These are phyloP conservation scores for Mycena galopus DNA, from an alignment of 768 basidiomycete species.

Conservation along the genomic window DNA sequence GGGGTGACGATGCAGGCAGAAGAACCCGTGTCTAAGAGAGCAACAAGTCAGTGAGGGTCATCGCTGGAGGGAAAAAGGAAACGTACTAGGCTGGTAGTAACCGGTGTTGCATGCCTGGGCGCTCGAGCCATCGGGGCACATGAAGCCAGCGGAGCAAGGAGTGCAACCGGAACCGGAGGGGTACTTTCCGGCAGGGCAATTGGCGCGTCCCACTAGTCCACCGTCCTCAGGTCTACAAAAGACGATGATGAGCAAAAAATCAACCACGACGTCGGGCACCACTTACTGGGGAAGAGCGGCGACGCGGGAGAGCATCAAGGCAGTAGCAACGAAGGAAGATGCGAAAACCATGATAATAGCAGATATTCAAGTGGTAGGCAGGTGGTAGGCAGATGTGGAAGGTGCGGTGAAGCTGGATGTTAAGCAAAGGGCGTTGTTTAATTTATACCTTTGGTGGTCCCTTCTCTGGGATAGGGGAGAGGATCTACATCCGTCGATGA, in stretches of 20 bases:
- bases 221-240: slow-evolving; percentile 2
- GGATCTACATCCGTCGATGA: not conserved
- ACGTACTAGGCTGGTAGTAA: slow-evolving; percentile 26
- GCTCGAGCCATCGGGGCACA: not conserved
- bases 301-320: slow-evolving; percentile 14
- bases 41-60: not conserved
- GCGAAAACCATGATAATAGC: slow-evolving; percentile 16
- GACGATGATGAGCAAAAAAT: not conserved
- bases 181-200: slow-evolving; percentile 2
- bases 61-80: not conserved
- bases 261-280: not conserved
- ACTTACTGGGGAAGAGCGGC: slow-evolving; percentile 23
- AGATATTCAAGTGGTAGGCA: not conserved
- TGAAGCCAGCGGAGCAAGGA: slow-evolving; percentile 4
- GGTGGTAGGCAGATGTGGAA: not conserved
- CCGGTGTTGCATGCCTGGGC: slow-evolving; percentile 10
- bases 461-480: not conserved
- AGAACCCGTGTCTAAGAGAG: not conserved
- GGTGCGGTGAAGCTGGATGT: not conserved
- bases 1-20: not conserved
- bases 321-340: not conserved
- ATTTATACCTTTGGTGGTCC: not conserved
- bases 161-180: not conserved
- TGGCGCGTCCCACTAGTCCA: not conserved
- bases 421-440: not conserved